Base-by-base conservation (phyloP, 441 rosid genomes). In the Euphorbia celastroides region DNA sequence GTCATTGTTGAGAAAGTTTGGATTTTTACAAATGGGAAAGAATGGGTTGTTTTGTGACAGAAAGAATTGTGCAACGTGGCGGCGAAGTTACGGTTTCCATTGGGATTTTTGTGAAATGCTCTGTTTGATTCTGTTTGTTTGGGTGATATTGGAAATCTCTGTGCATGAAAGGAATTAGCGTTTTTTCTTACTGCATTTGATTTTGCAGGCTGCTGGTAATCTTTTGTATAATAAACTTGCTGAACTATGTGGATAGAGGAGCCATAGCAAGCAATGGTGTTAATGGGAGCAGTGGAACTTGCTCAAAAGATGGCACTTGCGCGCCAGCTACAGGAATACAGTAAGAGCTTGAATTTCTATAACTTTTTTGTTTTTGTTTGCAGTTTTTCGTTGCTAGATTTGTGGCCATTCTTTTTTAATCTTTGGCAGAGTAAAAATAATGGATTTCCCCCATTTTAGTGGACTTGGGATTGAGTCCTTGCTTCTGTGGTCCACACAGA, bases 201-300 rank as follows among this genome's bases (percentile, higher is more conserved):
- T 9, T 63, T 64, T 71, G 74, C 88, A 94, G 98, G 91, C 79
- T 94, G 69, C 89, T 94, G 51, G 38, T 79, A 44, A 79, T 89
- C 59, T 94, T 94, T 79, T 94, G 99, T 72, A 77, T 87, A 55
- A 82, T 94, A 77, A 94, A 94, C 78, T 64, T 92, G 83, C 59
- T 91, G 50, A 94, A 87, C 68, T 94, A 94, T 64, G 73, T 94
- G 62, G 99, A 94, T 79, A 87, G 99, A 57, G 99, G 99, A 65
- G 79, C 97, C 31, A 94, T 94, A 27, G 98, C 97, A 14, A 94
- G 99, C 78, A 94, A 94, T 69, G 99, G 99, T 72, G 88, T 94
- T 59, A 91, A 94, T 71, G 99, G 99, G 34, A 88, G 92, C 70
- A 83, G 50, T 30, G 72, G 70, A 65, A 75, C 82, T 17, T 94